Conservation (phyloP, 768 basidiomycete species). For the Tulasnella sp. region DNA sequence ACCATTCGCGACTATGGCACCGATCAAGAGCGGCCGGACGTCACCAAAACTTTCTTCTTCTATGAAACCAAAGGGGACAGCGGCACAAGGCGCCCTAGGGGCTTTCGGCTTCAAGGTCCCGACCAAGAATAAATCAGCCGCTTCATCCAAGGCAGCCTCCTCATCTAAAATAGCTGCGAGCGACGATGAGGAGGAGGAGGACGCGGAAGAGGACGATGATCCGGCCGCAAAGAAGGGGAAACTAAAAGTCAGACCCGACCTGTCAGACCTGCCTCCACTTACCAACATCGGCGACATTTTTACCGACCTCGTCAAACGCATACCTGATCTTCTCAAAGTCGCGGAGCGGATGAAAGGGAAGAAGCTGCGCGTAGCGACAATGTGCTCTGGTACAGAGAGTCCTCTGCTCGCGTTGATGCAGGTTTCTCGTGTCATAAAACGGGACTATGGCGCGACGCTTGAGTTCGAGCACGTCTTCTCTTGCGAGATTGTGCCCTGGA, state of each 20-base stretch:
- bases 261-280: constrained; percentile 67
- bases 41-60: neutral
- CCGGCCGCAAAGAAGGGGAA: constrained; percentile 18
- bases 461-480: constrained; percentile 89
- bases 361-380: constrained; percentile 86
- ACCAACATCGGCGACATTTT: constrained; percentile 43
- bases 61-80: neutral
- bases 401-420: constrained; percentile 82
- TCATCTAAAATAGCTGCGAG: neutral
- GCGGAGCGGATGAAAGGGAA: constrained; percentile 42
- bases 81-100: neutral
- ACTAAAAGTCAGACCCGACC: constrained; percentile 36
- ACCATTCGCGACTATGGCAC: constrained; percentile 1
- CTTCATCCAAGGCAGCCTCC: neutral
- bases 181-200: constrained; percentile 24
- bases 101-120: neutral
- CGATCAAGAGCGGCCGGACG: neutral
- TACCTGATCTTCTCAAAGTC: constrained; percentile 22
- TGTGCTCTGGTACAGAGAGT: constrained; percentile 96
- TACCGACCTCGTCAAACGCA: constrained; percentile 30
- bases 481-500: constrained; percentile 94
- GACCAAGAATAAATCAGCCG: neutral
- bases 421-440: constrained; percentile 63
- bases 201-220: constrained; percentile 25
- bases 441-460: constrained; percentile 51